Base-by-base conservation (phyloP, 225 moss, liverwort and hornwort genomes). In the Bryoerythrophyllum caledonicum region DNA sequence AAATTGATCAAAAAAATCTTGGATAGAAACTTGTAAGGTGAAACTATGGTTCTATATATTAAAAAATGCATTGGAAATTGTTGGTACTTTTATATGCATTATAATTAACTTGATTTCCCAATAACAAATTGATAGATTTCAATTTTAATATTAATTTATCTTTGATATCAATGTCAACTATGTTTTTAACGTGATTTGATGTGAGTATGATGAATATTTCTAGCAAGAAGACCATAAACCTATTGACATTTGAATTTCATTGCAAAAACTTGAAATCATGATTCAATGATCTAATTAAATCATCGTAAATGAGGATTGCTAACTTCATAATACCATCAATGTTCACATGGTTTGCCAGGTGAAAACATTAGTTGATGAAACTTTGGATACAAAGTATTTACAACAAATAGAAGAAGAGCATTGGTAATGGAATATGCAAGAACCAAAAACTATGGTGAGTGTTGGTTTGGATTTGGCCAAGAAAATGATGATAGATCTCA, bases 51-150 rank as follows among this genome's bases (percentile, higher is more conserved):
- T n/a, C 35, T 60, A 15, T 30, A 68, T 48, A 4, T 13, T 24
- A 1, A 20, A n/a, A 10, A 46, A 10, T 1, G 0, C 7, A 7
- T 23, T 37, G 0, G 0, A 46, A 0, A 14, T 32, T 41, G 14
- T 48, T 12, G 21, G 60, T 23, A 4, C 32, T 1, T 46, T 15
- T 0, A 26, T 2, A 7, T 0, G 0, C 0, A 4, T 0, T 0
- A 2, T 13, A 12, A 43, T 43, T 0, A 38, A 28, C 0, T 2
- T 10, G 0, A 3, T 10, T 15, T 63, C 25, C 2, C 2, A 17
- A 74, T 8, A 26, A 0, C 14, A 0, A 5, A 5, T 34, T 56
- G 4, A 8, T 2, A 53, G 23, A 24, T 15, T n/a, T 11, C 6
- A 38, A n/a, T n/a, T n/a, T 25, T 61, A 20, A 46, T 40, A 2